Conservation (phyloP, 1,284 basidiomycete species). For the Papiliotrema fonsecae region DNA sequence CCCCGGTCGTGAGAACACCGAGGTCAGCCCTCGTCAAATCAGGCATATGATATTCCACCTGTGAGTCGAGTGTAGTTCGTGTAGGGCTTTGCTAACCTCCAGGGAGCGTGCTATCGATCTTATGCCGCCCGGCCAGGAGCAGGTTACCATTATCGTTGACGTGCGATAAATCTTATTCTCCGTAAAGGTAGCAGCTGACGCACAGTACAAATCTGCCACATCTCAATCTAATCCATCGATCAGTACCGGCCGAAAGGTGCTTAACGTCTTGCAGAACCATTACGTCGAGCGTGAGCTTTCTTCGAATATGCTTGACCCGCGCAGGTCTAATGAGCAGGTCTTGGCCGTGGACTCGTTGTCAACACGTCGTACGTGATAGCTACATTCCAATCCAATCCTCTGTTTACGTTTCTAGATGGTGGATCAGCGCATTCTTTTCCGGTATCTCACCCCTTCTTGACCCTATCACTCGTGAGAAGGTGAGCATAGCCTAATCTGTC, state of each 20-base stretch:
- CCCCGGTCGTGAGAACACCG: conserved; percentile 75
- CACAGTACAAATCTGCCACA: conserved; percentile 66
- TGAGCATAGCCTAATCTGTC: conserved; percentile 36
- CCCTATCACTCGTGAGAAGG: conserved; percentile 84
- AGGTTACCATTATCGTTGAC: conserved; percentile 74
- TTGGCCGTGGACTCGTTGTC: conserved; percentile 77
- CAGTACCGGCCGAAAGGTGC: conserved; percentile 68
- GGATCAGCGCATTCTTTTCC: conserved; percentile 80
- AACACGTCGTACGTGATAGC: conserved; percentile 62
- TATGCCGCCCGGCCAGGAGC: conserved; percentile 75
- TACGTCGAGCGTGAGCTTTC: conserved; percentile 62
- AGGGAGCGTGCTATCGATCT: conserved; percentile 81
- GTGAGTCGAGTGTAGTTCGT: conserved; percentile 51
- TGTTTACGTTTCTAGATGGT: too few relatives aligned
- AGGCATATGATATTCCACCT: conserved; percentile 75
- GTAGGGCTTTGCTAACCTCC: neutral
- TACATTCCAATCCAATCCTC: too few relatives aligned
- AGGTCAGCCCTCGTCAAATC: conserved; percentile 67
- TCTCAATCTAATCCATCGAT: conserved; percentile 75
- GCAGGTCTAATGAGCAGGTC: conserved; percentile 47
- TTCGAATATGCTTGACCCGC: neutral
- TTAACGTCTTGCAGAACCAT: conserved; percentile 81
- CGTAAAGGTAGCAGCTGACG: neutral
- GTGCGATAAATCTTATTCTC: conserved; percentile 14
- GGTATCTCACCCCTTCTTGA: conserved; percentile 83